Conservation (phyloP, 441 rosid species). For the Jatropha podagrica region DNA sequence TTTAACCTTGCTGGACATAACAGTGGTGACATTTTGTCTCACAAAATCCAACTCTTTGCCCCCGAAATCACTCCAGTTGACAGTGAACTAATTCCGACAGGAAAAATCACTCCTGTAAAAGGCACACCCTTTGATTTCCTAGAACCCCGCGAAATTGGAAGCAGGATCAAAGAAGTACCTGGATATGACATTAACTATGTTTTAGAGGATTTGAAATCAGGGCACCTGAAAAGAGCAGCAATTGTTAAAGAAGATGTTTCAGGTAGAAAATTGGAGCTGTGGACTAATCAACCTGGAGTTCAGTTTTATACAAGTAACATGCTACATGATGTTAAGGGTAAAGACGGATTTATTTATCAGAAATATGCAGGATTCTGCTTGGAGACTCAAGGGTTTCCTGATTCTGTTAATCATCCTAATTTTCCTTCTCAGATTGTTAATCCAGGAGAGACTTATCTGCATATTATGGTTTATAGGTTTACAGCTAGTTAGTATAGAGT, state of each 20-base stretch:
- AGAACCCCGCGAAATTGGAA: slow-evolving; percentile 42
- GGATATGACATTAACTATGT: slow-evolving; percentile 83
- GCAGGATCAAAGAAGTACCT: slow-evolving; percentile 42
- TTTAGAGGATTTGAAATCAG: slow-evolving; percentile 27
- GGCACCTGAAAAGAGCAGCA: slow-evolving; percentile 51
- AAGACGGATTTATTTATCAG: slow-evolving; percentile 43
- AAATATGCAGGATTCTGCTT: slow-evolving; percentile 51
- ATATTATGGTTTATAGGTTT: slow-evolving; percentile 50
- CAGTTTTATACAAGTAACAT: slow-evolving; percentile 70
- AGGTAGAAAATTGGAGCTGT: slow-evolving; percentile 74
- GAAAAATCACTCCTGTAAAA: slow-evolving; percentile 34
- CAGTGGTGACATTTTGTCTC: no score
- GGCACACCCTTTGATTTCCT: slow-evolving; percentile 67
- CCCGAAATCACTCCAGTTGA: no score
- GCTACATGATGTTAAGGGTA: slow-evolving; percentile 48
- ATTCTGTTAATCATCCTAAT: slow-evolving; percentile 48
- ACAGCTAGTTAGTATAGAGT: slow-evolving; percentile 8
- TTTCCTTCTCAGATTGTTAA: slow-evolving; percentile 54
- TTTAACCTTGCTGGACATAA: no score
- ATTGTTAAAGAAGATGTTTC: slow-evolving; percentile 45
- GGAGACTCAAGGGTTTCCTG: slow-evolving; percentile 81
- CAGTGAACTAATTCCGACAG: slow-evolving; percentile 42
- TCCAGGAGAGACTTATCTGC: slow-evolving; percentile 41
- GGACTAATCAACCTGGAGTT: slow-evolving; percentile 67
- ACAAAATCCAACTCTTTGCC: no score